Percentiles rank a stretch among this genome's conserved stretches.
These are phyloP conservation scores for Clarireedia hainanense DNA, from an alignment of 2,329 filamentous ascomycete genomes.

Conservation along the genomic window DNA sequence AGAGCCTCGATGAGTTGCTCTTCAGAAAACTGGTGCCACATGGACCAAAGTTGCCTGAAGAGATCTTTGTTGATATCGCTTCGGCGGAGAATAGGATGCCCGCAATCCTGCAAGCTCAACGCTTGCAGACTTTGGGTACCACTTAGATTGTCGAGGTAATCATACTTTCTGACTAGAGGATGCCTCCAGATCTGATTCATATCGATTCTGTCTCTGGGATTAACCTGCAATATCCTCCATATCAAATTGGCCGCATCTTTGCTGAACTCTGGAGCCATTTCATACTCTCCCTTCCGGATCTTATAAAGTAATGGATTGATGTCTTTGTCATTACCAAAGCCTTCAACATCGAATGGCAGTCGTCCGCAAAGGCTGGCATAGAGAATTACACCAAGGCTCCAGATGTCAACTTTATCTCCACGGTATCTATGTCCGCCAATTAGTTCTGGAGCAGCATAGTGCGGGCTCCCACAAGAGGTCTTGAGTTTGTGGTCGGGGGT, in stretches of 20 bases:
- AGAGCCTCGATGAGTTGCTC: conserved; percentile 63
- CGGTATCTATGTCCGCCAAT: conserved; percentile 70
- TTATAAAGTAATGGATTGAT: conserved; percentile 53
- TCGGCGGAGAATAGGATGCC: conserved; percentile 48
- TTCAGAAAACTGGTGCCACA: conserved; percentile 83
- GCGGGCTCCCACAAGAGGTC: conserved; percentile 91
- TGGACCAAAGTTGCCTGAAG: conserved; percentile 74
- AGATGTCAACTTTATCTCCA: conserved; percentile 83
- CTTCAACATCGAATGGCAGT: conserved; percentile 65
- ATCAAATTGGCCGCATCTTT: conserved; percentile 71
- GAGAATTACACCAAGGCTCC: conserved; percentile 87
- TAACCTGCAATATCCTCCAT: conserved; percentile 65
- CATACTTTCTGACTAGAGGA: conserved; percentile 77
- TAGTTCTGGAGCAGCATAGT: conserved; percentile 92
- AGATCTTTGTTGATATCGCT: conserved; percentile 74
- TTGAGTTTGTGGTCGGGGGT: conserved; percentile 69
- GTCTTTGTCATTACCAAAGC: conserved; percentile 13
- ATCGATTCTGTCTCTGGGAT: conserved; percentile 71
- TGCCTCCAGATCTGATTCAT: conserved; percentile 81
- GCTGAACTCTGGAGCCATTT: conserved; percentile 55
- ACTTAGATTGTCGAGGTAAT: conserved; percentile 55
- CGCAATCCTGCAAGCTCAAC: conserved; percentile 52
- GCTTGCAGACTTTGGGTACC: conserved; percentile 40
- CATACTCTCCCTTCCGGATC: conserved; percentile 51
- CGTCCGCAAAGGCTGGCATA: conserved; percentile 80